Evolutionary conservation across 768 basidiomycete genomes (phyloP).

Genomic region (Cystofilobasidium bisporidii): DNA sequence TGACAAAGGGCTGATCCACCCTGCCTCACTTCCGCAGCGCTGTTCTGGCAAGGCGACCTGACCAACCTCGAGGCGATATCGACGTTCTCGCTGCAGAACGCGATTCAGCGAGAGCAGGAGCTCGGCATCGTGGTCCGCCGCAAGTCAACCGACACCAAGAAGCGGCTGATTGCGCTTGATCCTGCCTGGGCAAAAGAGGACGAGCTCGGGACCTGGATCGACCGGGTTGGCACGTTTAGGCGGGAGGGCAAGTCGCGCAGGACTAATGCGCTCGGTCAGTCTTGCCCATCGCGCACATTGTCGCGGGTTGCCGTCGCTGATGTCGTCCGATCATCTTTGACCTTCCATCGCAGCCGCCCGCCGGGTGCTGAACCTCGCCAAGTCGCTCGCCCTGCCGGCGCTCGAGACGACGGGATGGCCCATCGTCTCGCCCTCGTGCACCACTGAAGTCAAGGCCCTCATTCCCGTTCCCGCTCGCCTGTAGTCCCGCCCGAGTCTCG

Average conservation of each 20-base stretch:
- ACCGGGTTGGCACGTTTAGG: slow-evolving; percentile 30
- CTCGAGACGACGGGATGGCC: slow-evolving; percentile 17
- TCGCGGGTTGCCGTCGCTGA: no score
- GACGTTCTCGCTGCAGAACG: slow-evolving; percentile 32
- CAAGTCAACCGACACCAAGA: slow-evolving; percentile 22
- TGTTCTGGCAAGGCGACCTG: slow-evolving; percentile 30
- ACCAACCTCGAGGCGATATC: slow-evolving; percentile 32
- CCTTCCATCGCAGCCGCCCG: slow-evolving; percentile 1
- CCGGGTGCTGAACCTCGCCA: slow-evolving; percentile 11
- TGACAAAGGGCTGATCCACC: no score
- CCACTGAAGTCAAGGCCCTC: not conserved
- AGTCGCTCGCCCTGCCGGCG: slow-evolving; percentile 2
- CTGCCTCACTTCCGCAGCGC: not conserved
- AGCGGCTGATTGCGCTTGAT: slow-evolving; percentile 30
- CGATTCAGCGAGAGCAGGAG: slow-evolving; percentile 30
- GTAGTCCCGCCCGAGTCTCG: no score
- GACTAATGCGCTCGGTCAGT: slow-evolving; percentile 18
- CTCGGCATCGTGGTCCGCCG: slow-evolving; percentile 29
- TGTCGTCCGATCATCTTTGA: no score
- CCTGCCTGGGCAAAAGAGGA: slow-evolving; percentile 31
- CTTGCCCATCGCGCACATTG: no score
- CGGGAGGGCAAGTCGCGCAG: slow-evolving; percentile 30
- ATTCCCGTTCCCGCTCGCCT: no score
- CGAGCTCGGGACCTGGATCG: slow-evolving; percentile 30
- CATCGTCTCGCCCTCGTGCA: not conserved